Conservation (phyloP, 1,139 yeast genomes). For the Blastobotrys apis region DNA sequence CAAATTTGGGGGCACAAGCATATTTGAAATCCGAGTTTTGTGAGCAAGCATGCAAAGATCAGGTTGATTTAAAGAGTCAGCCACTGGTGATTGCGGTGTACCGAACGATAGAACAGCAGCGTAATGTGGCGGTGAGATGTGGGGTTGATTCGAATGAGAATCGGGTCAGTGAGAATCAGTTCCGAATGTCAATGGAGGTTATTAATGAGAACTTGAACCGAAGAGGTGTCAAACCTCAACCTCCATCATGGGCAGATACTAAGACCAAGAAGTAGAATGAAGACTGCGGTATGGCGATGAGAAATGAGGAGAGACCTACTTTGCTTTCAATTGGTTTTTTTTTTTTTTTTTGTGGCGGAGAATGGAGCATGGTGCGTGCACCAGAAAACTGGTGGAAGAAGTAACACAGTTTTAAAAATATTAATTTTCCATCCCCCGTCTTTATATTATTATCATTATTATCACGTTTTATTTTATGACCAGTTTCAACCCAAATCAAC, state of each 20-base stretch:
- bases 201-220: slow-evolving; percentile 11
- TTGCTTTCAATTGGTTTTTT: background rate
- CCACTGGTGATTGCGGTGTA: slow-evolving; percentile 7
- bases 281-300: background rate
- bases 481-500: slow-evolving; percentile 22
- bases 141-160: slow-evolving; percentile 1
- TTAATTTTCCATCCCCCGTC: too few species aligned
- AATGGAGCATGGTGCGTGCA: too few species aligned
- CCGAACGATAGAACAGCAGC: slow-evolving; percentile 9
- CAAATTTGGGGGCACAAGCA: background rate
- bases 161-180: slow-evolving; percentile 9
- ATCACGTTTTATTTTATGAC: too few species aligned
- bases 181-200: slow-evolving; percentile 11
- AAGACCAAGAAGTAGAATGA: too few species aligned
- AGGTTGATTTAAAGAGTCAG: background rate
- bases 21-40: slow-evolving; percentile 1
- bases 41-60: background rate
- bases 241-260: slow-evolving; percentile 11
- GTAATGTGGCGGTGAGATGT: slow-evolving; percentile 6
- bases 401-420: too few species aligned
- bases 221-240: slow-evolving; percentile 8
- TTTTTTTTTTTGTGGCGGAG: background rate
- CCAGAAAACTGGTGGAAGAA: too few species aligned
- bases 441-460: too few species aligned
- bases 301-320: background rate